phyloP scores from a whole-genome alignment of 441 rosid species.

The Mallotus japonicus region DNA sequence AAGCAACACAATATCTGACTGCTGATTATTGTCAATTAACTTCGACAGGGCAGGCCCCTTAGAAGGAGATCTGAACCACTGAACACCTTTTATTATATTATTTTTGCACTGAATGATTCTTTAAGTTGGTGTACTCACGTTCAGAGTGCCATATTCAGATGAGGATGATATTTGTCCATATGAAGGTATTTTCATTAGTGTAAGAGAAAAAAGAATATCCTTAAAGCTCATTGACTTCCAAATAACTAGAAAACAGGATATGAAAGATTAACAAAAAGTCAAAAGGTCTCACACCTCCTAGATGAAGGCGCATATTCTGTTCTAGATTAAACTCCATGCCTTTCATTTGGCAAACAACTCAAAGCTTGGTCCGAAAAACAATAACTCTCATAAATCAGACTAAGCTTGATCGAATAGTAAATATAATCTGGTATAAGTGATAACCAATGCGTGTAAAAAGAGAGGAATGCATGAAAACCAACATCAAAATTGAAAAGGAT shows the following conservation, averaged over 20 bases:
- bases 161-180: too few relatives aligned
- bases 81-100: background rate
- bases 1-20: background rate
- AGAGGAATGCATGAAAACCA: background rate
- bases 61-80: background rate
- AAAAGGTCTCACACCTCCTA: background rate
- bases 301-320: background rate
- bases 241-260: background rate
- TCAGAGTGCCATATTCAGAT: too few relatives aligned
- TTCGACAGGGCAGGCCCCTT: background rate
- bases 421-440: background rate
- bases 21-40: background rate
- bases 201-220: background rate
- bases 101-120: background rate
- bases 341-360: background rate
- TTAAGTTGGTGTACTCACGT: too few relatives aligned
- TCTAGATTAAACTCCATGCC: background rate
- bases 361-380: background rate
- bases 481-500: background rate
- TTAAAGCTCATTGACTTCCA: background rate
- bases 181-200: too few relatives aligned
- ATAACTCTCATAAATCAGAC: background rate
- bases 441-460: too few relatives aligned
- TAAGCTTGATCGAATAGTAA: background rate
- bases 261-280: background rate